Conservation (phyloP, 352 stramenopile species). For the Pythium folliculosum region DNA sequence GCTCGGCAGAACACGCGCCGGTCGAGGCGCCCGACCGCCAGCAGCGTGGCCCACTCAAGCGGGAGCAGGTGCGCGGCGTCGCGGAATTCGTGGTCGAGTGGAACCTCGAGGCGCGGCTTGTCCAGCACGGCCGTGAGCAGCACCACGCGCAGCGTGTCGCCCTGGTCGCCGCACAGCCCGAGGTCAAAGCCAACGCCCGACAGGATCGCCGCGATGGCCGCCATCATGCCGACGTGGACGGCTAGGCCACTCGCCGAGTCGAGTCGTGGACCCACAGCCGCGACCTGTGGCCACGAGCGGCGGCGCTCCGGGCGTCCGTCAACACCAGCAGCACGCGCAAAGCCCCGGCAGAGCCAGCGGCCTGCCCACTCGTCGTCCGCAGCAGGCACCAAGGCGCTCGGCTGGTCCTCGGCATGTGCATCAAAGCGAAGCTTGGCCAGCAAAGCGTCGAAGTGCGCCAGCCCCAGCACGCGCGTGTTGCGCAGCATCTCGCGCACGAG, state of each 20-base stretch:
- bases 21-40: not conserved
- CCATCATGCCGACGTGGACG: conserved; percentile 8
- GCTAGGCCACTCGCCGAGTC: not conserved
- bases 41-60: conserved; percentile 15
- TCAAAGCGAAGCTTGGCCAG: conserved; percentile 3
- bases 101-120: not conserved
- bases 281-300: conserved; percentile 16
- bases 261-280: not conserved
- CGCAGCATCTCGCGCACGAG: conserved; percentile 8
- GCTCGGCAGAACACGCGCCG: conserved; percentile 9
- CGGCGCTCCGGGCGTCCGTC: not conserved
- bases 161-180: not conserved
- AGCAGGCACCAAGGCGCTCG: too few species aligned
- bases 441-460: conserved; percentile 8
- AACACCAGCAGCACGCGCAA: not conserved
- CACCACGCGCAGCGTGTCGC: not conserved
- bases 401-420: not conserved
- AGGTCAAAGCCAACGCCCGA: conserved; percentile 8
- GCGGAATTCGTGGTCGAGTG: conserved; percentile 10
- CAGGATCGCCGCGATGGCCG: conserved; percentile 1
- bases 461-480: conserved; percentile 21
- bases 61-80: not conserved
- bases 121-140: not conserved
- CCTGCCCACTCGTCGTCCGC: conserved; percentile 8
- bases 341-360: conserved; percentile 13